A percentile compares a stretch with the other conserved stretches of the same genome.
These are phyloP conservation scores for Fusarium sp. DNA, from an alignment of 2,329 filamentous ascomycete genomes.

Conservation along the genomic window DNA sequence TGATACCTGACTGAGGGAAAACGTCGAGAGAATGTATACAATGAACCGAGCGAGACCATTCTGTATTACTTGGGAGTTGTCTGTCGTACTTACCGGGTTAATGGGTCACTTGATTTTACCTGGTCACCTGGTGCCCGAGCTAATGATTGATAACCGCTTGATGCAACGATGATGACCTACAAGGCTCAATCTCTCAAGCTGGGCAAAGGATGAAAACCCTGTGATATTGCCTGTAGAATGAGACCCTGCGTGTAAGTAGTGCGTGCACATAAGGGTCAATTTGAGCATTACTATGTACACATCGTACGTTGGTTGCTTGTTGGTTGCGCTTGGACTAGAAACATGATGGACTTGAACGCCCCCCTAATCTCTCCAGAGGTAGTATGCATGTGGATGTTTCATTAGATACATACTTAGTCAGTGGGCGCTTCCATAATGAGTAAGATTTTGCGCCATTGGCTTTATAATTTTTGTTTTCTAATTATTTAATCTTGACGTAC, in stretches of 20 bases:
- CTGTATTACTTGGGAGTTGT: neutral
- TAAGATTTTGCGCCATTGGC: neutral
- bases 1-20: slow-evolving; percentile 14
- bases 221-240: neutral
- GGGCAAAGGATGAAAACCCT: neutral
- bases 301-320: neutral
- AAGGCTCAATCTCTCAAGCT: neutral
- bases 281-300: neutral
- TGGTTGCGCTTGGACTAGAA: neutral
- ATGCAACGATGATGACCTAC: neutral
- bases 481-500: neutral
- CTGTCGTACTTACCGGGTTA: neutral
- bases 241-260: neutral
- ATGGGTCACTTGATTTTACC: neutral
- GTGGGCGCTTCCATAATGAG: neutral
- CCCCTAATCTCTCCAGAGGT: neutral
- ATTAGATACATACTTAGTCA: neutral
- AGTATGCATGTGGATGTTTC: neutral
- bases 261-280: neutral
- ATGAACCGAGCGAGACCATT: neutral
- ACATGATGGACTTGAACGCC: neutral
- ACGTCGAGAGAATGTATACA: neutral
- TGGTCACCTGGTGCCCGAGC: neutral
- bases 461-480: neutral
- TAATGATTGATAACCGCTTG: neutral